Evolutionary conservation across 1,284 basidiomycete genomes (phyloP), one percentile per base, ranked within the genome.

Genomic region (Sporisorium exsertum): DNA sequence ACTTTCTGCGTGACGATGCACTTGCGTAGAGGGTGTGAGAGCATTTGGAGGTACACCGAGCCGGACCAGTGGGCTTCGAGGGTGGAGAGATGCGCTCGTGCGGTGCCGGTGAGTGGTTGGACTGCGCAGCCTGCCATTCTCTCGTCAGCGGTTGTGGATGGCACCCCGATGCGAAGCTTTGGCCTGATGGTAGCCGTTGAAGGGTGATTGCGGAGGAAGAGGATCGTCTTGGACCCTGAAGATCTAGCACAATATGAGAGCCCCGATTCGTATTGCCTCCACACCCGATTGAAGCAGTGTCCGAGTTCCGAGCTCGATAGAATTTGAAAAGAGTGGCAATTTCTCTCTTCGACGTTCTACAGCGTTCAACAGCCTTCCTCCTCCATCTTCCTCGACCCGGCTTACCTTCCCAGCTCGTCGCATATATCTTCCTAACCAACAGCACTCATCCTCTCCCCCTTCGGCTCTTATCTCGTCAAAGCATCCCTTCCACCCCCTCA

Each of bases 1-100:
- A 60, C n/a, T 26, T 67, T 70, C 33, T 35, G 26, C 15, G 72
- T 66, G 2, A 70, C 72, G 53, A 63, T 45, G 56, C 72, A 75
- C n/a, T 66, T 69, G n/a, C 72, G 66, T 0, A 75, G 49, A 0
- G 72, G 72, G 0, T 33, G 3, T 2, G 63, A 20, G 13, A 75
- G 72, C 67, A 75, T 66, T 8, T n/a, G 9, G 7, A 75, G 59
- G 43, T 66, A 56, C 2, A 70, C 3, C 6, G 72, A 75, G 26
- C 56, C 56, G 2, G 45, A 29, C 72, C 72, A 75, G 10, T n/a
- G 53, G 5, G 40, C 12, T 47, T 70, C 59, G 32, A 70, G 52
- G 0, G 46, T 2, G n/a, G 59, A 16, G 3, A 75, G 60, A 3
- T 58, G 20, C 20, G 42, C 4, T 2, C 29, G n/a, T 2, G 63